phyloP scores from a whole-genome alignment of 352 stramenopile genomes.

The Globisporangium splendens region DNA sequence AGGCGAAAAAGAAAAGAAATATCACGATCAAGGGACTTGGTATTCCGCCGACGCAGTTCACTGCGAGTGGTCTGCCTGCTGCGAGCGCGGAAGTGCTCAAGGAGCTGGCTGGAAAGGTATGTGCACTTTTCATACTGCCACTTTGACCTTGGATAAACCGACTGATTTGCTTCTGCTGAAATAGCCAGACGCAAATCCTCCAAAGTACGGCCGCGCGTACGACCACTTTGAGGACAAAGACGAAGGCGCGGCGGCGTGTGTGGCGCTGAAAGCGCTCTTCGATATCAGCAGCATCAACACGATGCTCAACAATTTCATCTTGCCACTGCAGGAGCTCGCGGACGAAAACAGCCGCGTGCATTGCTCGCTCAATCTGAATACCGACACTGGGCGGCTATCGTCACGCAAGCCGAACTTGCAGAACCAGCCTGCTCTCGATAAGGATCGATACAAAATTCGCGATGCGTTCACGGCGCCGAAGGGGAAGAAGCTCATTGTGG shows the following conservation, averaged over 20 bases:
- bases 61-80: constrained; percentile 87
- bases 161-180: neutral
- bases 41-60: constrained; percentile 92
- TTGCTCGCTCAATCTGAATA: constrained; percentile 99
- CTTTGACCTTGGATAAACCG: too few species aligned
- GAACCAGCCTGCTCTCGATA: constrained; percentile 93
- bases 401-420: constrained; percentile 98
- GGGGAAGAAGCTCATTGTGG: constrained; percentile 97
- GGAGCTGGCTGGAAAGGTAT: constrained; percentile 88
- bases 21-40: constrained; percentile 88
- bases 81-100: constrained; percentile 93
- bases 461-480: constrained; percentile 90
- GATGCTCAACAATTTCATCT: constrained; percentile 98
- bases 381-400: constrained; percentile 97
- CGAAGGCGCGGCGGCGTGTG: constrained; percentile 91
- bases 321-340: constrained; percentile 90
- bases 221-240: constrained; percentile 92
- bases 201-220: constrained; percentile 82
- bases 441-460: constrained; percentile 86
- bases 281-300: constrained; percentile 98
- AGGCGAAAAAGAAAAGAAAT: constrained; percentile 74
- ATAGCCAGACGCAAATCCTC: constrained; percentile 74
- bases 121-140: constrained; percentile 2
- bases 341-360: constrained; percentile 95
- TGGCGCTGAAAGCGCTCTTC: constrained; percentile 92